These are phyloP conservation scores for Cyclotella atomus DNA, from an alignment of 108 stramenopile species.

Conservation along the genomic window DNA sequence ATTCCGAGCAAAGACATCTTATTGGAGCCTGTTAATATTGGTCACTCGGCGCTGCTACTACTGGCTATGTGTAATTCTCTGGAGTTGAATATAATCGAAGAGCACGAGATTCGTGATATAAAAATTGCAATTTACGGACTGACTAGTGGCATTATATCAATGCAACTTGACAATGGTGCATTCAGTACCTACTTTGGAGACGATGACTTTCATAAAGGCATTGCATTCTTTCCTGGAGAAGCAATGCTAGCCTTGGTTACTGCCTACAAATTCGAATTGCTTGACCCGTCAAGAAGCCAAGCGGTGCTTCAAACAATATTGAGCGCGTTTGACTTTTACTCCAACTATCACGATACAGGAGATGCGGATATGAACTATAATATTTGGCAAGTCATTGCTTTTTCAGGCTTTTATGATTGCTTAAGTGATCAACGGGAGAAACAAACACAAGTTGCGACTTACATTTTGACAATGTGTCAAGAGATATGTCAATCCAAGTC, in stretches of 20 bases:
- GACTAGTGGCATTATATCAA: conserved; percentile 40
- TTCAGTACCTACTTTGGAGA: conserved; percentile 28
- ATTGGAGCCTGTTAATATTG: conserved; percentile 50
- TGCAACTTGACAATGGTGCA: conserved; percentile 51
- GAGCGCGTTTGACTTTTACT: conserved; percentile 51
- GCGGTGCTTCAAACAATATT: conserved; percentile 35
- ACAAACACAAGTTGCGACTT: background rate
- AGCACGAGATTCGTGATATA: background rate
- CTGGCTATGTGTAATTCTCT: conserved; percentile 24
- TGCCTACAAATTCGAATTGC: conserved; percentile 22
- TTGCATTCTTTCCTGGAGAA: conserved; percentile 61
- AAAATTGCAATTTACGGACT: conserved; percentile 29
- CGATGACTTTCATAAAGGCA: conserved; percentile 28
- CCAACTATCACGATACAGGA: conserved; percentile 31
- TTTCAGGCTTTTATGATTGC: conserved; percentile 29
- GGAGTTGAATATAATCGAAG: conserved; percentile 4
- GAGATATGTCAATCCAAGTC: conserved; percentile 42
- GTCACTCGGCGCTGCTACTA: conserved; percentile 50
- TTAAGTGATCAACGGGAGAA: background rate
- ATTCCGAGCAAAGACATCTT: conserved; percentile 16
- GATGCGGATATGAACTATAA: conserved; percentile 52
- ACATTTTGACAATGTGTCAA: conserved; percentile 41
- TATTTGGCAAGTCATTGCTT: conserved; percentile 60
- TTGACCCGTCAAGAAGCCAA: background rate
- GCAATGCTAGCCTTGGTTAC: conserved; percentile 54